A percentile compares a stretch with the other conserved stretches of the same genome.
phyloP scores from a whole-genome alignment of 495 filamentous ascomycete species.

The Neurospora tetraspora region DNA sequence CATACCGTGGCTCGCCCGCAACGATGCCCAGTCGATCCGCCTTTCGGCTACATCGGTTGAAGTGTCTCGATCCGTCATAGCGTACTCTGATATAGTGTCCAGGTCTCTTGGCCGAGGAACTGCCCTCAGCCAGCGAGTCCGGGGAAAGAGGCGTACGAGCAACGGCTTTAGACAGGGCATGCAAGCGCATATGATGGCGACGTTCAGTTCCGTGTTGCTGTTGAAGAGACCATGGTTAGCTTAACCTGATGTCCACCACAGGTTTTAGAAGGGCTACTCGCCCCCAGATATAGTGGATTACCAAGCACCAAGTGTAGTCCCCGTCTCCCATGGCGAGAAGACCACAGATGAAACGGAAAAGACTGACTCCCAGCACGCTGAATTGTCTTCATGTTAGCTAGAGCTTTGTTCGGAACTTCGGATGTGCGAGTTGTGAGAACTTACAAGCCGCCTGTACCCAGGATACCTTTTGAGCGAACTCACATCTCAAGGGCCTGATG shows the following conservation, averaged over 20 bases:
- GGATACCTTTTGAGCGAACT: conserved; percentile 6
- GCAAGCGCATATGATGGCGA: conserved; percentile 17
- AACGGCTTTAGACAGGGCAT: conserved; percentile 14
- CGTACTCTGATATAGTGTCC: conserved; percentile 4
- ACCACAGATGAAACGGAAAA: conserved; percentile 7
- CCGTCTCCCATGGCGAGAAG: neutral
- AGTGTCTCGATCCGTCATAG: neutral
- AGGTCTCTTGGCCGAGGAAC: neutral
- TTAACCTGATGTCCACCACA: neutral
- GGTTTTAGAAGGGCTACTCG: neutral
- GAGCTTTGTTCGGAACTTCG: neutral
- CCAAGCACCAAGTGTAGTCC: conserved; percentile 7
- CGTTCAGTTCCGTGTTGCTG: conserved; percentile 13
- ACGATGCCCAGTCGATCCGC: neutral
- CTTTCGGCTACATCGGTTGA: neutral
- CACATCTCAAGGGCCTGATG: conserved; percentile 5
- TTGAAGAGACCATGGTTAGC: neutral
- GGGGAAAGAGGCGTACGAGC: conserved; percentile 4
- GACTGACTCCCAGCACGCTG: conserved; percentile 15
- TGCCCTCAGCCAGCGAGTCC: neutral
- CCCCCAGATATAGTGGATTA: conserved; percentile 14
- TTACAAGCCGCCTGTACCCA: conserved; percentile 18
- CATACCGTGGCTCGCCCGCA: neutral
- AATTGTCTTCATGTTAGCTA: neutral
- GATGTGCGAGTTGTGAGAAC: neutral